Evolutionary conservation across 345 rosid genomes (phyloP).

Genomic region (Mangifera indica): DNA sequence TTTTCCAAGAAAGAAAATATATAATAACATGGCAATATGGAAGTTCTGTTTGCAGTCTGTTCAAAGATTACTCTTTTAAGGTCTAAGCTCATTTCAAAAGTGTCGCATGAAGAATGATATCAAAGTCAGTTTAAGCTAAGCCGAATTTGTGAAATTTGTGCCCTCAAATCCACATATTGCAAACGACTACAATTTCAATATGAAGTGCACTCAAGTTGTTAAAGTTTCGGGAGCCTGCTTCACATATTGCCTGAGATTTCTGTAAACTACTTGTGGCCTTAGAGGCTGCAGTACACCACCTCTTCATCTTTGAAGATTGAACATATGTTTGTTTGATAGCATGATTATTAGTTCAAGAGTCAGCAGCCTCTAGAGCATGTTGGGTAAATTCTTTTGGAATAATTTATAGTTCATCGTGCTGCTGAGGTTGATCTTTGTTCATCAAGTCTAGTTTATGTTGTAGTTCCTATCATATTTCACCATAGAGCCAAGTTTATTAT

Average conservation of each 20-base stretch:
- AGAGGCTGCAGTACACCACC: conserved; percentile 9
- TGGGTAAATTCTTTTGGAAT: conserved; percentile 7
- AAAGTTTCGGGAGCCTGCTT: conserved; percentile 7
- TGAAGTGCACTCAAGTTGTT: conserved; percentile 10
- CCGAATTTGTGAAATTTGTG: background rate
- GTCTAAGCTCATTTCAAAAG: conserved; percentile 7
- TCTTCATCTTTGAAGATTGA: conserved; percentile 9
- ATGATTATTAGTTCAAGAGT: conserved; percentile 9
- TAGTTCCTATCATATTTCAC: conserved; percentile 53
- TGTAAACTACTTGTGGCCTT: conserved; percentile 7
- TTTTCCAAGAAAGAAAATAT: too few species aligned
- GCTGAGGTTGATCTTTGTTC: conserved; percentile 59
- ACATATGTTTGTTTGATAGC: background rate
- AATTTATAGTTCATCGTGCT: conserved; percentile 71
- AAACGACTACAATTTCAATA: conserved; percentile 5
- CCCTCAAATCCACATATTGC: conserved; percentile 12
- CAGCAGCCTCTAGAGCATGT: conserved; percentile 18
- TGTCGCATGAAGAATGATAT: conserved; percentile 6
- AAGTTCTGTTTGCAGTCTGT: background rate
- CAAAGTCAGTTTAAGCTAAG: conserved; percentile 10
- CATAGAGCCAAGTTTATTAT: conserved; percentile 8
- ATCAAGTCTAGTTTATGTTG: conserved; percentile 62
- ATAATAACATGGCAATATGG: background rate
- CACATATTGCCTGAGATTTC: conserved; percentile 12
- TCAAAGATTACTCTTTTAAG: background rate